These are phyloP conservation scores for Chlorella sp. DNA, from an alignment of 139 green algal species.

Conservation along the genomic window DNA sequence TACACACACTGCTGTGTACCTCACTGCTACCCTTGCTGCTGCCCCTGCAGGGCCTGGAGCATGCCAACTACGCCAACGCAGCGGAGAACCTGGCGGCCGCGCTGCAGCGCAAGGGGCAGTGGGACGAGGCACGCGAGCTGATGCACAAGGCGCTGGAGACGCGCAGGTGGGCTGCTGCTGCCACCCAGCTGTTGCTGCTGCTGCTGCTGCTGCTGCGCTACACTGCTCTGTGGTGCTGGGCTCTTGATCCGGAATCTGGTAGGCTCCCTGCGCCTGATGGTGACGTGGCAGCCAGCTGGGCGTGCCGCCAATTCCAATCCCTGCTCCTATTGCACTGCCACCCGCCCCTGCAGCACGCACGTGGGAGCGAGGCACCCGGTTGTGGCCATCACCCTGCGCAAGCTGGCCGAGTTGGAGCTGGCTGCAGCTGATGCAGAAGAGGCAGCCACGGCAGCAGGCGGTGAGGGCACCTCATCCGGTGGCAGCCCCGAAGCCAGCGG, in stretches of 20 bases:
- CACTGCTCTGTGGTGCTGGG: too few species aligned
- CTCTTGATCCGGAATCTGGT: too few species aligned
- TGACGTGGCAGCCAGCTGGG: too few species aligned
- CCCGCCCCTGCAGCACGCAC: background rate
- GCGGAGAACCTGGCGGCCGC: constrained; percentile 31
- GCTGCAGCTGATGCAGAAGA: constrained; percentile 4
- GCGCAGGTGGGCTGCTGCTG: background rate
- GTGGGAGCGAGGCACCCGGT: constrained; percentile 23
- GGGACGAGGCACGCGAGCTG: constrained; percentile 26
- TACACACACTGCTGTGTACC: background rate
- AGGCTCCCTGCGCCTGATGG: too few species aligned
- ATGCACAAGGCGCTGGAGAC: constrained; percentile 27
- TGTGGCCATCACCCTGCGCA: constrained; percentile 23
- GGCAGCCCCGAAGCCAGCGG: background rate
- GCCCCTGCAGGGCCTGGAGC: constrained; percentile 37
- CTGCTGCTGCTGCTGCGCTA: too few species aligned
- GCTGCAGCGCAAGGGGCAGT: constrained; percentile 14
- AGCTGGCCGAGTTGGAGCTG: constrained; percentile 46
- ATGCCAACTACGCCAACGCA: constrained; percentile 11
- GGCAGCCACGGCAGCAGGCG: constrained; percentile 9
- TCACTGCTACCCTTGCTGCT: too few species aligned
- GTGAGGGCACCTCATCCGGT: background rate
- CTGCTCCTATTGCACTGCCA: too few species aligned
- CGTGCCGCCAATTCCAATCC: too few species aligned
- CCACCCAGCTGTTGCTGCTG: too few species aligned